These are phyloP conservation scores for Serendipita sp. DNA, from an alignment of 768 basidiomycete species.

Conservation along the genomic window DNA sequence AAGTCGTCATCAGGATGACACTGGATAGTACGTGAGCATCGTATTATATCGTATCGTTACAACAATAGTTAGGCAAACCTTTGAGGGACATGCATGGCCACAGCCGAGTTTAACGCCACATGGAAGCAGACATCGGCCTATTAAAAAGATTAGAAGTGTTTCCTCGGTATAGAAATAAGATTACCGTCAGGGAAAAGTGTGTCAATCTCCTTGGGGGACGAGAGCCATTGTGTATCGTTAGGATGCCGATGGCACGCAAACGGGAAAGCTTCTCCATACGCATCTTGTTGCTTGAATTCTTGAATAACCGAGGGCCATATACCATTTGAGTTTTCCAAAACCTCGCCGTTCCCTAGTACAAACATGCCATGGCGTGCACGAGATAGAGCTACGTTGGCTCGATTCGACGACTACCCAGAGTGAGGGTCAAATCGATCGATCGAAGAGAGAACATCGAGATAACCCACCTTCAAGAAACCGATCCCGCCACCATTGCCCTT, in stretches of 20 bases:
- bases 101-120: constrained; percentile 39
- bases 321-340: constrained; percentile 29
- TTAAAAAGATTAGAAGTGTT: not conserved
- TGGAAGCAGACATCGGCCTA: constrained; percentile 46
- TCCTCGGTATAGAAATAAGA: constrained; percentile 6
- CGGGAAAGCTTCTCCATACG: constrained; percentile 37
- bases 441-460: constrained; percentile 33
- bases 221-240: constrained; percentile 24
- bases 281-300: constrained; percentile 31
- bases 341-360: constrained; percentile 49
- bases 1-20: constrained; percentile 46
- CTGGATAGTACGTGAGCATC: constrained; percentile 17
- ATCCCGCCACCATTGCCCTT: constrained; percentile 22
- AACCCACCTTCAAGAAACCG: constrained; percentile 68
- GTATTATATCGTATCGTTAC: not conserved
- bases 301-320: constrained; percentile 46
- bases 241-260: constrained; percentile 41
- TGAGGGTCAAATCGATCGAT: not conserved
- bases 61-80: constrained; percentile 21
- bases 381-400: constrained; percentile 45
- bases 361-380: constrained; percentile 59
- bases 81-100: constrained; percentile 48
- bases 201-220: constrained; percentile 35
- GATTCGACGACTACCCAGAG: constrained; percentile 17
- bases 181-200: constrained; percentile 39